Base-by-base conservation (phyloP, 2,329 filamentous ascomycete genomes). In the Neophaeococcomyces aloes region DNA sequence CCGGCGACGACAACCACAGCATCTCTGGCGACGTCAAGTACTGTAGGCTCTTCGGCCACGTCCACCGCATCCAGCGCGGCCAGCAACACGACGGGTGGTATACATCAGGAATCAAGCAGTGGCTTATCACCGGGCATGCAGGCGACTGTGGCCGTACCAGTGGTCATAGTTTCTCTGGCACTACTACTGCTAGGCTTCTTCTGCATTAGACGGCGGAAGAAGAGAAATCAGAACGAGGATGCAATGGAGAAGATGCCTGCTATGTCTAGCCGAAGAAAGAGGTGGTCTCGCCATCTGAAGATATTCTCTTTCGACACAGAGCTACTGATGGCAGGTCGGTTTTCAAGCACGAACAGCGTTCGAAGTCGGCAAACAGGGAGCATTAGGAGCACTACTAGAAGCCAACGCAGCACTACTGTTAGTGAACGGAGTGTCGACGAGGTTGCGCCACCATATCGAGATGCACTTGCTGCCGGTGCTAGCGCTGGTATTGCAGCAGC, bases 271-370 rank as follows among this genome's bases (percentile, higher is more conserved):
- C 7, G 29, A 14, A 45, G 46, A 35, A 55, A 52, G 48, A 51
- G 51, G 41, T 55, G 53, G 53, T 51, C 51, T 3, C 45, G 53
- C 29, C 53, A 55, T 38, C 38, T 55, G 32, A 47, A 51, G 13
- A 48, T 49, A 11, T 55, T 55, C 41, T 55, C 53, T 1, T 55
- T 55, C 27, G 53, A 53, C 29, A 50, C 51, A 1, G 53, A 55
- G 37, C 27, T 55, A 37, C 49, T 55, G 15, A 52, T 53, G 53
- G 51, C 51, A 29, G 53, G 53, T 27, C 49, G 51, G 6, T 55
- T 49, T 40, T 53, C 51, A 13, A 53, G 53, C 41, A 46, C 46
- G 25, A 55, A 55, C 44, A 55, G 53, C 40, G 45, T 55, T 33
- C 46, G 49, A 41, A 53, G 51, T 37, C 42, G 51, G 23, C 48